phyloP scores from a whole-genome alignment of 495 filamentous ascomycete genomes.

The Podospora anserina region DNA sequence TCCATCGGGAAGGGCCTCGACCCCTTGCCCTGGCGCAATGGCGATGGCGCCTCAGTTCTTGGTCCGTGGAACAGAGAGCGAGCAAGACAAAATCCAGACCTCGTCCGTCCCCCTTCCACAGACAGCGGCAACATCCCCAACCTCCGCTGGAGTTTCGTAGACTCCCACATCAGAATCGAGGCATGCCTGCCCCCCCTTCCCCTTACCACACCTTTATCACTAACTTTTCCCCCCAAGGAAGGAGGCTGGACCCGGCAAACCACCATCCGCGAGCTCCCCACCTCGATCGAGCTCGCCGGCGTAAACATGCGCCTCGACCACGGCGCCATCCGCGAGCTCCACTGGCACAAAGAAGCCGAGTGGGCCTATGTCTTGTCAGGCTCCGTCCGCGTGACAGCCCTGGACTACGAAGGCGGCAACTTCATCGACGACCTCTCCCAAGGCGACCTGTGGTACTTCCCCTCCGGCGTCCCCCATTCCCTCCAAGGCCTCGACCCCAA shows the following conservation, averaged over 20 bases:
- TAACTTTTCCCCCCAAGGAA: slow-evolving; percentile 41
- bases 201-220: background rate
- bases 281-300: slow-evolving; percentile 59
- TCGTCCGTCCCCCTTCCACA: slow-evolving; percentile 62
- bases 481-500: slow-evolving; percentile 63
- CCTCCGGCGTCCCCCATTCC: slow-evolving; percentile 66
- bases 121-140: slow-evolving; percentile 61
- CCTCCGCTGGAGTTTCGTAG: slow-evolving; percentile 66
- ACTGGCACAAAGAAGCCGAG: slow-evolving; percentile 72
- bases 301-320: slow-evolving; percentile 67
- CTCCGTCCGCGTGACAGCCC: slow-evolving; percentile 57
- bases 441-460: slow-evolving; percentile 74
- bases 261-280: slow-evolving; percentile 57
- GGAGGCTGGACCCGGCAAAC: slow-evolving; percentile 68
- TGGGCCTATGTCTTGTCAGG: slow-evolving; percentile 66
- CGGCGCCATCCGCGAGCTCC: slow-evolving; percentile 68
- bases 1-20: slow-evolving; percentile 54
- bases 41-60: slow-evolving; percentile 57
- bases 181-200: slow-evolving; percentile 30
- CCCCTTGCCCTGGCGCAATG: slow-evolving; percentile 64
- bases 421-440: slow-evolving; percentile 68
- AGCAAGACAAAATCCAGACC: slow-evolving; percentile 60
- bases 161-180: slow-evolving; percentile 65
- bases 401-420: slow-evolving; percentile 65
- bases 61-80: slow-evolving; percentile 64